Evolutionary conservation across 352 stramenopile species (phyloP), one percentile per base, ranked within the genome.

Genomic region (Globisporangium sylvaticum): DNA sequence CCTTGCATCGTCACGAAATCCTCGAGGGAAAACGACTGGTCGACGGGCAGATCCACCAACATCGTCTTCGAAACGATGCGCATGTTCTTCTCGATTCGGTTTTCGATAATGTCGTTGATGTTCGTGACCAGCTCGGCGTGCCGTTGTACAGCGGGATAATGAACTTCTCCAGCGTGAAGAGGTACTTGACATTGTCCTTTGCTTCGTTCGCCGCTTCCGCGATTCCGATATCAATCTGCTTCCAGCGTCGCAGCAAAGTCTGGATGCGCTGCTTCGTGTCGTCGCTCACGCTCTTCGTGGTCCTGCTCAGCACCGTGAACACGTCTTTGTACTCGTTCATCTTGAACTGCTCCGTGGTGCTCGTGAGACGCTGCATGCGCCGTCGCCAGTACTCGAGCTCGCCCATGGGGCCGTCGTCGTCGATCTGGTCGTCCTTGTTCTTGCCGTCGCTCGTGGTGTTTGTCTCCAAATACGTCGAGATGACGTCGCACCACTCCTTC

Each of bases 31-130:
- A 99, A 99, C 3, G 93, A 98, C 58, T 97, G 90, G 72, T 98
- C 89, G 6, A 98, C 88, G 0, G 97, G 97, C 29, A 99, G 75
- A 79, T 99, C 96, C 20, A 99, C 96, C 0, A 99, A 79, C 77
- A 98, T 89, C 1, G 96, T 99, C 74, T 98, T 98, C 27, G 89
- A 97, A 22, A 99, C 97, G 60, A 98, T 98, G 46, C 98, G 97
- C 72, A 99, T 92, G 77, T 99, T 99, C 70, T 99, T 99, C 76
- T 99, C 97, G 62, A 99, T 98, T 4, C 97, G 94, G 77, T 99
- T 99, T 76, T 99, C 97, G 70, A 99, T 98, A 53, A 99, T 98
- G 70, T 99, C 97, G 73, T 99, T 99, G 76, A 99, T 98, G 74
- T 98, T 99, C 4, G 84, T 97, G 65, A 99, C 96, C 46, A 99